phyloP scores from a whole-genome alignment of 176 grass and related monocot species.

The Triticum urartu region DNA sequence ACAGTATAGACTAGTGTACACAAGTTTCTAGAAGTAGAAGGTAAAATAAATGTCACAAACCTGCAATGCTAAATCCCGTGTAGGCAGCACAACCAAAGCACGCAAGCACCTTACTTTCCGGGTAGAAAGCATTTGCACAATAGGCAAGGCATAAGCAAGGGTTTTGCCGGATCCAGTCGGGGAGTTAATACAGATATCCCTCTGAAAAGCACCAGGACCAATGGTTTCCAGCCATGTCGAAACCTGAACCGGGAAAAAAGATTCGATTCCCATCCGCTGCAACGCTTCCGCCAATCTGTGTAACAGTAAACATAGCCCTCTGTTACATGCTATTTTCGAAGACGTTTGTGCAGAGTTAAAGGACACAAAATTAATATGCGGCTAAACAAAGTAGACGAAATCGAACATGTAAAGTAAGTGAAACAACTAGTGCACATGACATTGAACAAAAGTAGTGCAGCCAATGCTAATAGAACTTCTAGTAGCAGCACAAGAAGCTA shows the following conservation, averaged over 20 bases:
- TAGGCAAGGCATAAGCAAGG: constrained; percentile 88
- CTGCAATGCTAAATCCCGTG: constrained; percentile 88
- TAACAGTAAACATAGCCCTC: neutral
- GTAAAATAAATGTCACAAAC: constrained; percentile 33
- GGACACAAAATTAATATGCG: neutral
- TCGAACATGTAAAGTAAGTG: neutral
- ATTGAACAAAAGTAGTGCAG: neutral
- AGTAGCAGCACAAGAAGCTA: neutral
- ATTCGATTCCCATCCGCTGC: constrained; percentile 65
- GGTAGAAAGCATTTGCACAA: constrained; percentile 63
- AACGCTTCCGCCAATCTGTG: constrained; percentile 73
- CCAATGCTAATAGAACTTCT: neutral
- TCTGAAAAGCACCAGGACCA: constrained; percentile 84
- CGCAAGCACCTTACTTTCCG: constrained; percentile 69
- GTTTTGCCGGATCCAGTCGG: constrained; percentile 96
- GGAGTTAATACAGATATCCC: constrained; percentile 94
- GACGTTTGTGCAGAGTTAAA: neutral
- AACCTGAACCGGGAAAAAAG: constrained; percentile 76
- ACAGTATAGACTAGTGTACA: neutral
- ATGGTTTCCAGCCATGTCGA: constrained; percentile 81
- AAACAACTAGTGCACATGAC: neutral
- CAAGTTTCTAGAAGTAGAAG: constrained; percentile 24
- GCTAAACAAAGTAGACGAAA: neutral
- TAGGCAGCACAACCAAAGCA: constrained; percentile 85
- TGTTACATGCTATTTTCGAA: neutral